Percentiles rank a stretch among this genome's conserved stretches.
Evolutionary conservation across 2,329 filamentous ascomycete genomes (phyloP).

Genomic region (Elsinoe ampelina): DNA sequence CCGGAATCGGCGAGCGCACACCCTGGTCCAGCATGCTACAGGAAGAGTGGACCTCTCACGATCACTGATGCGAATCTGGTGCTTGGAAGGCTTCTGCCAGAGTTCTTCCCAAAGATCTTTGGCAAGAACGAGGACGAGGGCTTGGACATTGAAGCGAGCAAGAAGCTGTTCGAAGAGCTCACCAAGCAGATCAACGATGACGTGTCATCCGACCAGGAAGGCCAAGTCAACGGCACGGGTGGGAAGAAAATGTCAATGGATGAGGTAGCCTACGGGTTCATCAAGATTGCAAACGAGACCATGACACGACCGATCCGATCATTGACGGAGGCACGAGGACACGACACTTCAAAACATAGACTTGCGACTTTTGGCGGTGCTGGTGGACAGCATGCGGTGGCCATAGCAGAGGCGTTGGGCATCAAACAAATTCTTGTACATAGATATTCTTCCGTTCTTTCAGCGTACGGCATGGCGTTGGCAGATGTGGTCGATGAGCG

Average conservation of each 20-base stretch:
- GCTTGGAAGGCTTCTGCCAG: slow-evolving; percentile 71
- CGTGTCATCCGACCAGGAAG: slow-evolving; percentile 27
- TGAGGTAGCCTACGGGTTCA: slow-evolving; percentile 80
- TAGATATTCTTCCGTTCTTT: slow-evolving; percentile 78
- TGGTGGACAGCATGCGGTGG: slow-evolving; percentile 85
- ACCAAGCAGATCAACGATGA: slow-evolving; percentile 71
- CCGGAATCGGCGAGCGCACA: slow-evolving; percentile 84
- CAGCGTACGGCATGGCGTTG: slow-evolving; percentile 85
- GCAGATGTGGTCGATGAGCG: slow-evolving; percentile 88
- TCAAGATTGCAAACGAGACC: slow-evolving; percentile 82
- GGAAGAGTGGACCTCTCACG: slow-evolving; percentile 78
- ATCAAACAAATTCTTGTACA: slow-evolving; percentile 81
- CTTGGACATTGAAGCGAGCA: slow-evolving; percentile 66
- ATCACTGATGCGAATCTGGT: slow-evolving; percentile 92
- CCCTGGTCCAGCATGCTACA: slow-evolving; percentile 82
- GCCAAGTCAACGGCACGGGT: slow-evolving; percentile 44
- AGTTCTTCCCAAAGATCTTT: slow-evolving; percentile 94
- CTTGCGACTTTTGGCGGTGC: slow-evolving; percentile 88
- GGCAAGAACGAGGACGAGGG: slow-evolving; percentile 78
- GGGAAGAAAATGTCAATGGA: slow-evolving; percentile 61
- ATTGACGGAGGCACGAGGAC: slow-evolving; percentile 83
- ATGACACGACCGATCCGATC: slow-evolving; percentile 88
- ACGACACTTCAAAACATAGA: slow-evolving; percentile 83
- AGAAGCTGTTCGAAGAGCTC: slow-evolving; percentile 64
- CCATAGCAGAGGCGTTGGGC: slow-evolving; percentile 74